phyloP scores from a whole-genome alignment of 306 rosid species.

The Inga oerstediana region DNA sequence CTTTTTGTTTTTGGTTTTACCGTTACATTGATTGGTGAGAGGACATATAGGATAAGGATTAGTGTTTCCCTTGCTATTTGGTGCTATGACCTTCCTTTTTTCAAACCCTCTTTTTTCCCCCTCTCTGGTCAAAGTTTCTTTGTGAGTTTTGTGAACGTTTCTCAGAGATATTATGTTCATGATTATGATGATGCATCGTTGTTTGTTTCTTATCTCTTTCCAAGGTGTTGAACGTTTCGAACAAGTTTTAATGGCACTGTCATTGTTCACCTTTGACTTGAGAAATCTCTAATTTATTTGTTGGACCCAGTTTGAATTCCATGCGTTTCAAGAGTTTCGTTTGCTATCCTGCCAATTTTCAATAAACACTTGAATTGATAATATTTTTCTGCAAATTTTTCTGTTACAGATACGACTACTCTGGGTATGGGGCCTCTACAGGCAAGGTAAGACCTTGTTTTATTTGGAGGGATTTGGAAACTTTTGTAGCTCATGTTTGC shows the following conservation, averaged over 20 bases:
- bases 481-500: neutral
- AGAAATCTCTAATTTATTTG: neutral
- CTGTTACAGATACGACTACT: constrained; percentile 91
- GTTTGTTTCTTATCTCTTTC: neutral
- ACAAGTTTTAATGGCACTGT: neutral
- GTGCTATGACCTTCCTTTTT: constrained; percentile 38
- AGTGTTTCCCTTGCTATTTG: constrained; percentile 45
- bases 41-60: constrained; percentile 33
- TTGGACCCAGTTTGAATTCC: neutral
- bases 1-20: neutral
- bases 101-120: constrained; percentile 4
- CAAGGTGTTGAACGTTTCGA: neutral
- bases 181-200: neutral
- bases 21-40: constrained; percentile 36
- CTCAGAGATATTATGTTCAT: neutral
- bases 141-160: constrained; percentile 2
- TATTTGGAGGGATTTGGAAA: neutral
- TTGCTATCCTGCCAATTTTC: constrained; percentile 3
- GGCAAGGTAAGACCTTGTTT: constrained; percentile 71
- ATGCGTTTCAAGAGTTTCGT: neutral
- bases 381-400: constrained; percentile 30
- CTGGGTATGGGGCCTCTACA: constrained; percentile 98
- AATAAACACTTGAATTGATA: constrained; percentile 30
- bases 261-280: neutral
- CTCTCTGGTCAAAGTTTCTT: neutral